These are phyloP conservation scores for Psilocybe cubensis DNA, from an alignment of 768 basidiomycete genomes.

Conservation along the genomic window DNA sequence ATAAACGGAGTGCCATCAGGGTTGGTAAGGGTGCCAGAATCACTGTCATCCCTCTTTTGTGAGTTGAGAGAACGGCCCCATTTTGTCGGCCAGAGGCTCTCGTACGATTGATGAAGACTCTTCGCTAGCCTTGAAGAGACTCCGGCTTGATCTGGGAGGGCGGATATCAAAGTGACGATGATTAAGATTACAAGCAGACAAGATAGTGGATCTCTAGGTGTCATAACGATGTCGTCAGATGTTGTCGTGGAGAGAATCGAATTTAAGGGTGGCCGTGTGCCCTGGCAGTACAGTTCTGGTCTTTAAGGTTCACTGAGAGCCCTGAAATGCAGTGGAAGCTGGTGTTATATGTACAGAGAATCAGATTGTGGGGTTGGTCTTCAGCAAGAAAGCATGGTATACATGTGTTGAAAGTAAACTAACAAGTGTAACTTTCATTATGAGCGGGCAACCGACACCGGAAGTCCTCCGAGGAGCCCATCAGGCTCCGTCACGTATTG, in stretches of 20 bases:
- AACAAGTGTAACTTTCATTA: background rate
- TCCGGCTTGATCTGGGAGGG: constrained; percentile 10
- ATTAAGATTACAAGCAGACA: constrained; percentile 9
- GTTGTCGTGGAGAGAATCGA: constrained; percentile 1
- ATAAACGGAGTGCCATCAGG: constrained; percentile 57
- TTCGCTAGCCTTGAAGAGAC: background rate
- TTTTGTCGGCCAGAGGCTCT: background rate
- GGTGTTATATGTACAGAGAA: background rate
- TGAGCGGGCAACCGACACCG: too few relatives aligned
- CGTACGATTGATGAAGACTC: background rate
- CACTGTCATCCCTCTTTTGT: background rate
- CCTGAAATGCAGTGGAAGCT: background rate
- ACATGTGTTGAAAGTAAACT: background rate
- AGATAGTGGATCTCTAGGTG: constrained; percentile 7
- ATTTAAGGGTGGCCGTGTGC: background rate
- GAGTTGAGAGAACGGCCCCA: background rate
- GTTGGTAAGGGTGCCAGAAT: constrained; percentile 42
- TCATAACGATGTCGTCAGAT: constrained; percentile 7
- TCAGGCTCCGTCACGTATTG: too few relatives aligned
- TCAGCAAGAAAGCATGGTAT: background rate
- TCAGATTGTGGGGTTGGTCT: background rate
- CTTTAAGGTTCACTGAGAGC: too few relatives aligned
- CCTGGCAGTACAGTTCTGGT: background rate
- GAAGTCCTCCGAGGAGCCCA: too few relatives aligned
- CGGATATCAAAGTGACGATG: background rate